Conservation (phyloP, 139 green algal species). For the Asterochloris erici region DNA sequence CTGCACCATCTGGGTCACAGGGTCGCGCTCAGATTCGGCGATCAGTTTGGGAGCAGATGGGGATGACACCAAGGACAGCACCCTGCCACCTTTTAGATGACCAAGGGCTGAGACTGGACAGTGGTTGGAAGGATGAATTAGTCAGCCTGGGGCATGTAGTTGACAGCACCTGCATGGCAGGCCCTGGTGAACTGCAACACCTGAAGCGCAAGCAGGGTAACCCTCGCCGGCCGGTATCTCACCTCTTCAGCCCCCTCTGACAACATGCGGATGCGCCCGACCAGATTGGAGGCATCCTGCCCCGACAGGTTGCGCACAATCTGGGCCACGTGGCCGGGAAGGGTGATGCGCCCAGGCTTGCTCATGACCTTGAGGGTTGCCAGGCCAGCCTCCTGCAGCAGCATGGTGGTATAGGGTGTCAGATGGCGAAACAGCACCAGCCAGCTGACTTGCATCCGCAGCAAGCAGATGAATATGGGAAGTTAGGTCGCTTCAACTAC, state of each 20-base stretch:
- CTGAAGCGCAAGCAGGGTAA: background rate
- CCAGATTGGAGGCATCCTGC: conserved; percentile 11
- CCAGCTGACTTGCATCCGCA: no score
- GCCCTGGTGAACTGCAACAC: background rate
- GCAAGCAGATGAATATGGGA: no score
- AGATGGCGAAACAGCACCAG: no score
- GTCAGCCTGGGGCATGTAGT: background rate
- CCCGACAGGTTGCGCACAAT: conserved; percentile 41
- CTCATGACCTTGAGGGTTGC: conserved; percentile 63
- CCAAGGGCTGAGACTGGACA: background rate
- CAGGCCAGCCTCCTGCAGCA: conserved; percentile 63
- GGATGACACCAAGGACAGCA: background rate
- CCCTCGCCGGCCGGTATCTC: background rate
- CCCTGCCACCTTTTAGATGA: background rate
- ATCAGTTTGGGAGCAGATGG: background rate
- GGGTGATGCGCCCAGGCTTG: conserved; percentile 34
- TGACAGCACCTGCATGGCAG: background rate
- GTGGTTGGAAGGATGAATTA: background rate
- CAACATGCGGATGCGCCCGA: conserved; percentile 66
- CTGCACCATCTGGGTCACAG: background rate
- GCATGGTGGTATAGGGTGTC: background rate
- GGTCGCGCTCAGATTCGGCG: background rate
- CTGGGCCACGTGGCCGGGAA: conserved; percentile 41
- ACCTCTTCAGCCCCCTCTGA: conserved; percentile 18
- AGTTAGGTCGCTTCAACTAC: no score